phyloP scores from a whole-genome alignment of 2,329 filamentous ascomycete species.

The Venturiaceae sp. region DNA sequence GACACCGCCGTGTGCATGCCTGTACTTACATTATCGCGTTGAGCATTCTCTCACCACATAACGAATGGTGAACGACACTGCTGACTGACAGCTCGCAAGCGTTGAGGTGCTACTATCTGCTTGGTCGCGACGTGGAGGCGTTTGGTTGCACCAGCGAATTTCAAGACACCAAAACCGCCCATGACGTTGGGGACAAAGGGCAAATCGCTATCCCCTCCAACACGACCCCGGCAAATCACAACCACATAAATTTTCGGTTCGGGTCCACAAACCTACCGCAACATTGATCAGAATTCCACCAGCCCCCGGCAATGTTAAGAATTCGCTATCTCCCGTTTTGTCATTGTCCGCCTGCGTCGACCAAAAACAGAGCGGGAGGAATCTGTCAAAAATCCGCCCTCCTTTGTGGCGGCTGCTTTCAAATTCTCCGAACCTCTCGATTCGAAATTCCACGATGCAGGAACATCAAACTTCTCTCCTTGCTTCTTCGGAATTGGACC shows the following conservation, averaged over 20 bases:
- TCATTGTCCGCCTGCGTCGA: not conserved
- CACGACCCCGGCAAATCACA: no score
- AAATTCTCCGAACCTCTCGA: not conserved
- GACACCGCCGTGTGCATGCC: no score
- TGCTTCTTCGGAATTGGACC: not conserved
- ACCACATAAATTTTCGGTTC: not conserved
- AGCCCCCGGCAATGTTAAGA: not conserved
- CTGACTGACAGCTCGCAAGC: not conserved
- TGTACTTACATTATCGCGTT: not conserved
- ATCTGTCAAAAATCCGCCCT: not conserved
- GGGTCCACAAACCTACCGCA: not conserved
- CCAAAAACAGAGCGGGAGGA: not conserved
- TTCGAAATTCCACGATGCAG: not conserved
- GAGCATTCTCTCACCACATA: not conserved
- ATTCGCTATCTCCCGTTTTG: not conserved
- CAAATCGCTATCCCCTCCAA: not conserved
- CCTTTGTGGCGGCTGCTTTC: not conserved
- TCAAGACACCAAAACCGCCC: not conserved
- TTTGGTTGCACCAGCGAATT: not conserved
- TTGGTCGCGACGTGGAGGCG: not conserved
- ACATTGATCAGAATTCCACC: not conserved
- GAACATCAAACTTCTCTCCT: not conserved
- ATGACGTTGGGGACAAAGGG: not conserved
- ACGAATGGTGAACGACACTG: not conserved
- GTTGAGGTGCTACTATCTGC: not conserved